Evolutionary conservation across 1,139 yeast species (phyloP), one percentile per base, ranked within the genome.

Genomic region (Sugiyamaella grinbergsii): DNA sequence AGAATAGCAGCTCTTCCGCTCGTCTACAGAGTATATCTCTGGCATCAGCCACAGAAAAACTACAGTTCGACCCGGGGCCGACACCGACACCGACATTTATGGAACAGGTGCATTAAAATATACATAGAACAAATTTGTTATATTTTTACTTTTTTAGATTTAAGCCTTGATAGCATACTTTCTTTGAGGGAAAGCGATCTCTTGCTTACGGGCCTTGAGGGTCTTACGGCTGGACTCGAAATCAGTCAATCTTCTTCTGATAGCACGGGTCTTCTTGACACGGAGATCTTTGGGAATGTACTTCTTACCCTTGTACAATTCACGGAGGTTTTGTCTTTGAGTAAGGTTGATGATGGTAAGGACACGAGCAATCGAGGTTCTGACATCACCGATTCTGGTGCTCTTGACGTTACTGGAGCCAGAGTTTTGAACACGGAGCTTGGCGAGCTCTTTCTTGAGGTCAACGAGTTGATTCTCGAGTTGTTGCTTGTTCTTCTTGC

Each of bases 211-310:
- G 72, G 91, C 90, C 82, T 87, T 90, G 69, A 78, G 85, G 72
- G 98, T 91, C 76, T 79, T 77, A 75, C 79, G 78, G 67, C 81
- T 72, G 73, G 87, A 83, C 80, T 93, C 97, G 77, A 78, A 77
- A 74, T 85, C 81, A 76, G 97, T 83, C 75, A 93, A 83, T 75
- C 84, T 82, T 83, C 98, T 89, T 87, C 98, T 91, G 78, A 93
- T 80, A 77, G 98, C 98, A 85, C 98, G 93, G 79, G 98, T 93
- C 86, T 93, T 88, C 91, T 93, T 93, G 71, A 89, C 96, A 82
- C 98, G 93, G 79, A 93, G 84, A 76, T 91, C 98, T 83, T 91
- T 91, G 81, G 98, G 98, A 76, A 84, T 82, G 84, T 83, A 87
- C 81, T 90, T 91, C 85, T 90, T 90, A 79, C 91, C 95, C 65